Base-by-base conservation (phyloP, 2,329 filamentous ascomycete species). In the Cercospora janseana region DNA sequence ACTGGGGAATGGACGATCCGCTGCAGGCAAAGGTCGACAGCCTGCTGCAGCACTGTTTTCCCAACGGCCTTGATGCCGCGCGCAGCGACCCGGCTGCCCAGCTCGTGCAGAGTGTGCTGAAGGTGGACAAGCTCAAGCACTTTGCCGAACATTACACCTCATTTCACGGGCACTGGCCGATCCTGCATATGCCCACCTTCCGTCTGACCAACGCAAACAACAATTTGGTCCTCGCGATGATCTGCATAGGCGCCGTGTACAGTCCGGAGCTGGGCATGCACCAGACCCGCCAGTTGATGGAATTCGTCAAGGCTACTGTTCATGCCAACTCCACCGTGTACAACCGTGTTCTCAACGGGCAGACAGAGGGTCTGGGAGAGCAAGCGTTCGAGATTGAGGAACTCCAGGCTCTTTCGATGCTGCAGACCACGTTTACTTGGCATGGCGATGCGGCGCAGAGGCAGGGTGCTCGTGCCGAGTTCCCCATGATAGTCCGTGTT, bases 211-310 rank as follows among this genome's bases (percentile, higher is more conserved):
- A 83, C 55, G 79, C 82, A 38, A 82, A 85, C 65, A 81, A 83
- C 53, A 82, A 83, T 57, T 75, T 89, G 54, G 72, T 87, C 42
- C 76, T 86, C 52, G 77, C 78, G 54, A 86, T 90, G 75, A 82
- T 86, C 62, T 87, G 83, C 65, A 76, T 87, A 60, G 86, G 86
- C 28, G 85, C 86, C 31, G 86, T 87, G 50, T 90, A 89, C 68
- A 87, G 86, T 44, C 77, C 85, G 46, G 76, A 76, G 54, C 71
- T 86, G 54, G 72, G 75, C 21, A 69, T 82, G 35, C 71, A 75
- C 53, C 76, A 86, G 57, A 82, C 86, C 56, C 81, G 85, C 55
- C 79, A 82, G 64, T 75, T 88, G 68, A 86, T 86, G 76, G 79
- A 85, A 51, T 75, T 80, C 44, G 73, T 84, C 26, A 80, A 80